Evolutionary conservation across 1,139 yeast genomes (phyloP), one percentile per base, ranked within the genome.

Genomic region (Sugiyamaella neomexicana): DNA sequence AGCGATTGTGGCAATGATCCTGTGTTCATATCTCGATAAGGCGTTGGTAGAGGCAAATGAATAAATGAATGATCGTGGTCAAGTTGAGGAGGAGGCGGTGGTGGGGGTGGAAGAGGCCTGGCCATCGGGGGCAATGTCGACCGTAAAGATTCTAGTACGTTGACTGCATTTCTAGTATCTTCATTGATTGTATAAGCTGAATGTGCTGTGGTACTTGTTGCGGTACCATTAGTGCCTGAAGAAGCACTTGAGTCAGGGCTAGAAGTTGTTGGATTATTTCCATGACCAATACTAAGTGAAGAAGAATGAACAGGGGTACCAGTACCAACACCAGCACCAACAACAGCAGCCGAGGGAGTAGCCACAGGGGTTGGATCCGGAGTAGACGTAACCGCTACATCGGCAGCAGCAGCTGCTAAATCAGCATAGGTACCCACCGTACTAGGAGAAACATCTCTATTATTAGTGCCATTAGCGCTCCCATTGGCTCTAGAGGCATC

Each of bases 391-490:
- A 12, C 37, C 27, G 46, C 46, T 4, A 42, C 46, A 15, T 42
- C 46, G 5, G 46, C 46, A n/a, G 36, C 13, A 3, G 46, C 46
- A 9, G 37, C 37, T n/a, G 46, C 46, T 23, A 42, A 42, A 16
- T 13, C 46, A 9, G 37, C 37, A 27, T 42, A 36, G 13, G 37
- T 31, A 2, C 37, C 36, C 25, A 13, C 13, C 10, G 23, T 20
- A 32, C 15, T 40, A 34, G 13, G 16, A 6, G 15, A 4, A 17
- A 12, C 31, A 17, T 34, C 31, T 9, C 39, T 39, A 32, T 20
- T 23, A 29, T 20, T 37, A 43, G 13, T 13, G 12, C 39, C 39
- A 32, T 15, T n/a, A n/a, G n/a, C n/a, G n/a, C n/a, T 23, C 2
- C 40, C 27, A 32, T 5, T 25, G 10, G n/a, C 46, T 29, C 27